Base-by-base conservation (phyloP, 257 asterid genomes). In the Salvia hispanica region DNA sequence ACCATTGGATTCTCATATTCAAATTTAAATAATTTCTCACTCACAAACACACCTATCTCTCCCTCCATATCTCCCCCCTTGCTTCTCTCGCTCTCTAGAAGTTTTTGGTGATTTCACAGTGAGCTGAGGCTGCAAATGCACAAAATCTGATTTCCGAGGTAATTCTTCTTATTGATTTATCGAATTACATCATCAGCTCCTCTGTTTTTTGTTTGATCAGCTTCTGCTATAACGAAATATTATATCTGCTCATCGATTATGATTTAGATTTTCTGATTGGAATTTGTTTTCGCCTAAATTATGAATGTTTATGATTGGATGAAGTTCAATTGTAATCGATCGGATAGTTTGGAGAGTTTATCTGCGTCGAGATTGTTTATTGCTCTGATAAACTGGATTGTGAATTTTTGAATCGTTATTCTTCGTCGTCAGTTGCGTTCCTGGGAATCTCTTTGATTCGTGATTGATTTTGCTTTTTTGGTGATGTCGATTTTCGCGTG, bases 81-180 rank as follows among this genome's bases (percentile, higher is more conserved):
- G 2, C 33, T 18, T 31, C 59, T 53, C 15, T 53, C 52, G 52
- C 70, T 67, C 62, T 67, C 74, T 53, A 13, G 10, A 33, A 14
- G n/a, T 8, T 57, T 74, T 58, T 42, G 59, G 66, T 31, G 69
- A 9, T 53, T 51, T 76, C 63, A 6, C 55, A 3, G 70, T 55
- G 62, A 50, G 72, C 76, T 42, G 72, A 50, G 37, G 74, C 61
- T 45, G 73, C 67, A 36, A 69, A 75, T 74, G 67, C 39, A 7
- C 12, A 66, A 56, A 59, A 71, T 60, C 66, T 67, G 77, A 66
- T 57, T 62, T 21, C 33, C 31, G 42, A 78, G 83, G 83, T 78
- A 78, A 46, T 66, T 67, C 25, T 15, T 69, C 7, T 67, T 25
- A 28, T 69, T 11, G 39, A 43, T 34, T 48, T 7, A 34, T 50